Percentiles rank a stretch among this genome's conserved stretches.
phyloP scores from a whole-genome alignment of 148 eudicot species.

The Bassia scoparia region DNA sequence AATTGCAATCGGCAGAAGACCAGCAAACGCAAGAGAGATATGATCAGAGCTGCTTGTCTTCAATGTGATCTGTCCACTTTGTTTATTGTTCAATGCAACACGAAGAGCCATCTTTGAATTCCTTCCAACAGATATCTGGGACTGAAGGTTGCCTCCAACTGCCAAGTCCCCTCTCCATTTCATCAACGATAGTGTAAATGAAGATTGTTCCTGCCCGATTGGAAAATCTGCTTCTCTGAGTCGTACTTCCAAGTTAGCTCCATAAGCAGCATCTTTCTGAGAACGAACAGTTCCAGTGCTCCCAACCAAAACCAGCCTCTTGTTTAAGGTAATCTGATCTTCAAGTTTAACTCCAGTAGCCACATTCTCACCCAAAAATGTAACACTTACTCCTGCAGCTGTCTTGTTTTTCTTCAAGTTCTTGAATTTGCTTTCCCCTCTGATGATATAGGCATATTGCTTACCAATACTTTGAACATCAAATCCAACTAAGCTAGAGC shows the following conservation, averaged over 20 bases:
- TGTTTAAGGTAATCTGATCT: constrained; percentile 65
- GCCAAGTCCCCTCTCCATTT: constrained; percentile 69
- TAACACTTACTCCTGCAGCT: constrained; percentile 64
- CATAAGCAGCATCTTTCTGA: constrained; percentile 64
- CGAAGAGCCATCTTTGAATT: constrained; percentile 77
- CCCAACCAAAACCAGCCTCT: constrained; percentile 65
- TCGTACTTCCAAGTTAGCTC: constrained; percentile 59
- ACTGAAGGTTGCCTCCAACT: constrained; percentile 53
- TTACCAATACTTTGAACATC: constrained; percentile 84
- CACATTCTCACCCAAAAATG: constrained; percentile 75
- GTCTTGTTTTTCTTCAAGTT: constrained; percentile 71
- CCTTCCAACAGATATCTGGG: constrained; percentile 70
- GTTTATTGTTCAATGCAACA: constrained; percentile 79
- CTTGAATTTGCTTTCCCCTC: constrained; percentile 76
- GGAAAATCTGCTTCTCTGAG: constrained; percentile 55
- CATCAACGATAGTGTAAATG: constrained; percentile 47
- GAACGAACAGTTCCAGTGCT: constrained; percentile 55
- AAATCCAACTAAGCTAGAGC: constrained; percentile 78
- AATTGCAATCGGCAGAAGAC: constrained; percentile 57
- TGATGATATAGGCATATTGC: constrained; percentile 63
- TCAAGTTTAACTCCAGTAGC: constrained; percentile 79
- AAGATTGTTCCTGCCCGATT: constrained; percentile 56
- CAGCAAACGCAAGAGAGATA: constrained; percentile 64
- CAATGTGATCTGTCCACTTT: constrained; percentile 82
- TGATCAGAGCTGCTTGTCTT: constrained; percentile 89